Evolutionary conservation across 306 rosid genomes (phyloP), one percentile per base, ranked within the genome.

Genomic region (Vachellia pachyceras): DNA sequence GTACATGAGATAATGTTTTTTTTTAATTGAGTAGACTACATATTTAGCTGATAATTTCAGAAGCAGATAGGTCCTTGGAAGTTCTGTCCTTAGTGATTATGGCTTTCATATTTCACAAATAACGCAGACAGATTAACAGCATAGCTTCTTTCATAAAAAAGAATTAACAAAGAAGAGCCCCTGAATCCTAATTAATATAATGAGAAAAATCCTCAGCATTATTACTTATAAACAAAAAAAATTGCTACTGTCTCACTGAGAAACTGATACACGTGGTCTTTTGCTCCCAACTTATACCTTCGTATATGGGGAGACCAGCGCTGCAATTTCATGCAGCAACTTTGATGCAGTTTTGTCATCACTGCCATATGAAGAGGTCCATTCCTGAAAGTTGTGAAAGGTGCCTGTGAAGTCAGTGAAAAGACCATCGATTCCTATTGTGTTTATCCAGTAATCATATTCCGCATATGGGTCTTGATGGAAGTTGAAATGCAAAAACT

Each of bases 331-430:
- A 58, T 86, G 90, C 86, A 90, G 72, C 22, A 88, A 54, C 40
- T 77, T 84, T 22, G 87, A 64, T 13, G 90, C 92, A 22, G 20
- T 71, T 49, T 4, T 52, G 72, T 77, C 63, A n/a, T 76, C 75
- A 18, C 76, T 72, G n/a, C 80, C 85, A 55, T 78, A 58, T 4
- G 54, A 42, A 73, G 91, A 87, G 15, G 86, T 83, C 87, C 86
- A 89, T 73, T 89, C 75, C 86, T 86, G 90, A 72, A 44, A 91
- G 58, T 85, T 77, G 71, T 89, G 90, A 42, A 91, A 88, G 82
- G 90, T 85, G 75, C 96, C 94, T 2, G 92, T 76, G 84, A 91
- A 89, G 87, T 91, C 93, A 61, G 94, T 89, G 66, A 91, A 91
- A 50, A 91, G 85, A 66, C 92, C 93, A 58, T 89, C 96, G 54